Evolutionary conservation across 306 rosid species (phyloP).

Genomic region (Ziziphus jujuba): DNA sequence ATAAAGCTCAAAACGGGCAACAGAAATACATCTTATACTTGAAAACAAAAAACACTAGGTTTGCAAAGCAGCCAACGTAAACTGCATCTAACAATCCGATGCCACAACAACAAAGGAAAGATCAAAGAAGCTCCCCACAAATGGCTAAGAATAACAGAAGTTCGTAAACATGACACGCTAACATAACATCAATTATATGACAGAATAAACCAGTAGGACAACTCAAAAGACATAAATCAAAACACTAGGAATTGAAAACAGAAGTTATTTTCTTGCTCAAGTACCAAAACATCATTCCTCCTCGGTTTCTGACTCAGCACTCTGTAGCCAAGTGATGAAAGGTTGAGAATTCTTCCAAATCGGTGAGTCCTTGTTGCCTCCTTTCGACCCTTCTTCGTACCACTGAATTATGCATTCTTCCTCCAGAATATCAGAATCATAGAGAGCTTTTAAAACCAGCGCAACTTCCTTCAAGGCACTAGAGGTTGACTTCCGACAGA

Average conservation of each 20-base stretch:
- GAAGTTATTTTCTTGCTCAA: not conserved
- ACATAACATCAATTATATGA: too few species aligned
- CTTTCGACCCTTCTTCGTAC: slow-evolving; percentile 50
- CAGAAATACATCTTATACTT: too few species aligned
- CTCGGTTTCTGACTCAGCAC: slow-evolving; percentile 66
- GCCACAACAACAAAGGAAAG: too few species aligned
- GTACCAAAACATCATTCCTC: slow-evolving; percentile 31
- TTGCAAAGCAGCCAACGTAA: too few species aligned
- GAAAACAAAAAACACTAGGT: too few species aligned
- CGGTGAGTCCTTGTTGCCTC: slow-evolving; percentile 40
- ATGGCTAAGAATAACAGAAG: too few species aligned
- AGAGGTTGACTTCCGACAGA: slow-evolving; percentile 32
- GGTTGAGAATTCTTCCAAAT: slow-evolving; percentile 60
- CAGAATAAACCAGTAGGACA: too few species aligned
- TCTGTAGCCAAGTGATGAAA: slow-evolving; percentile 63
- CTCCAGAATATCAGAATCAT: slow-evolving; percentile 55
- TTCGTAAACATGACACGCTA: too few species aligned
- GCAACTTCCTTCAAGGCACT: slow-evolving; percentile 56
- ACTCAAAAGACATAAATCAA: not conserved
- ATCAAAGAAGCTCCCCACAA: too few species aligned
- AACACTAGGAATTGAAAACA: slow-evolving; percentile 10
- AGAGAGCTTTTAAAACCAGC: slow-evolving; percentile 51
- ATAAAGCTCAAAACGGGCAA: too few species aligned
- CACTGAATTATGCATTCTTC: slow-evolving; percentile 55
- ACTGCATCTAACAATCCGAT: too few species aligned